Conservation (phyloP, 2,329 filamentous ascomycete genomes). For the Fusarium sp. region DNA sequence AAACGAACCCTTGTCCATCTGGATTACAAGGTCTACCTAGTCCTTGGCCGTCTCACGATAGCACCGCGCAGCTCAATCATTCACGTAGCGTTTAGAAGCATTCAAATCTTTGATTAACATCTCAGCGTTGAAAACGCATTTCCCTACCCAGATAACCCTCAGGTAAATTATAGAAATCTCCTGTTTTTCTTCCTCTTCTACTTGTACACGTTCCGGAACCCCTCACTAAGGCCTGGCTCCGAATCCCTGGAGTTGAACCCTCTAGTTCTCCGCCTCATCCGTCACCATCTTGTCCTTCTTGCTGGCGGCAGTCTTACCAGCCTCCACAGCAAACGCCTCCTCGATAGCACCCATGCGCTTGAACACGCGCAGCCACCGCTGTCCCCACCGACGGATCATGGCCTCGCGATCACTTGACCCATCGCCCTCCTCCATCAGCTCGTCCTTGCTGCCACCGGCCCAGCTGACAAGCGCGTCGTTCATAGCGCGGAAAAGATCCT, state of each 20-base stretch:
- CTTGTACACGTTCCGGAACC: slow-evolving; percentile 11
- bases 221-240: slow-evolving; percentile 2
- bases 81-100: background rate
- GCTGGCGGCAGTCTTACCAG: slow-evolving; percentile 31
- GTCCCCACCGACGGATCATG: slow-evolving; percentile 82
- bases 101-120: background rate
- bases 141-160: background rate
- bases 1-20: background rate
- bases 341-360: slow-evolving; percentile 85
- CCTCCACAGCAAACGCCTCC: slow-evolving; percentile 70
- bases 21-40: too few species aligned
- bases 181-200: slow-evolving; percentile 25
- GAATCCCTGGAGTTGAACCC: slow-evolving; percentile 25
- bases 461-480: slow-evolving; percentile 82
- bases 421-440: slow-evolving; percentile 77
- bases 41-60: too few species aligned
- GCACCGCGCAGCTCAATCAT: background rate
- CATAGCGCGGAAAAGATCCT: slow-evolving; percentile 82
- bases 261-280: slow-evolving; percentile 37
- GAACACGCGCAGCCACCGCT: slow-evolving; percentile 89
- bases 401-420: slow-evolving; percentile 69
- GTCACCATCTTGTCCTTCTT: slow-evolving; percentile 36
- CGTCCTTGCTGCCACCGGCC: slow-evolving; percentile 78
- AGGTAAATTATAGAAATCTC: background rate
- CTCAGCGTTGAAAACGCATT: background rate